Evolutionary conservation across 441 rosid species (phyloP).

Genomic region (Caryocar brasiliense): DNA sequence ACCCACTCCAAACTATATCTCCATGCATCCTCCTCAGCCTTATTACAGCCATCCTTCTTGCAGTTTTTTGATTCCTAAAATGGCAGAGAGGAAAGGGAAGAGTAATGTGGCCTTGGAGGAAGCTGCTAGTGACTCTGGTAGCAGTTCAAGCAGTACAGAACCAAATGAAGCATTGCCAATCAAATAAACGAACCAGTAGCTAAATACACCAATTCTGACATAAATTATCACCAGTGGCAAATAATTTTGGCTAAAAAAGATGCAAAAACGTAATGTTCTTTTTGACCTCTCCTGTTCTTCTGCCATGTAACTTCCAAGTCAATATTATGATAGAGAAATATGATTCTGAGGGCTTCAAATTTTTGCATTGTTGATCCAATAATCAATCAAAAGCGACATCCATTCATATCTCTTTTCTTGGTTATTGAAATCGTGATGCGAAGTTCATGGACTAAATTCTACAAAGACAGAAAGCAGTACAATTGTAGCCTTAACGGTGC

Average conservation of each 20-base stretch:
- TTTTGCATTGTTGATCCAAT: too few species aligned
- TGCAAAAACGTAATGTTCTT: neutral
- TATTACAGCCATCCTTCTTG: conserved; percentile 21
- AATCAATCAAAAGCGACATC: too few species aligned
- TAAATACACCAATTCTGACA: neutral
- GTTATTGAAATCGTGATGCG: too few species aligned
- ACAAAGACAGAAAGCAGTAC: too few species aligned
- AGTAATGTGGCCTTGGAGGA: conserved; percentile 14
- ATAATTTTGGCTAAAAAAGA: neutral
- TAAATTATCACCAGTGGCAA: conserved; percentile 1
- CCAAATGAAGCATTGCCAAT: conserved; percentile 15
- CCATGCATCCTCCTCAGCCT: conserved; percentile 29
- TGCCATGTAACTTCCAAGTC: too few species aligned
- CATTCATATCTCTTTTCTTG: too few species aligned
- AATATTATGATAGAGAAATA: too few species aligned
- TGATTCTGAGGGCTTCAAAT: too few species aligned
- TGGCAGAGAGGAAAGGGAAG: conserved; percentile 10
- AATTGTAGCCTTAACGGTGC: too few species aligned
- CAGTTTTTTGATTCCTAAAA: conserved; percentile 13
- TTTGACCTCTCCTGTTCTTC: too few species aligned
- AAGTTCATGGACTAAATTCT: too few species aligned
- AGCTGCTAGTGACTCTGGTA: conserved; percentile 24
- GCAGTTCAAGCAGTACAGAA: conserved; percentile 35
- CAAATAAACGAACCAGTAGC: conserved; percentile 3
- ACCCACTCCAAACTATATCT: conserved; percentile 18